phyloP scores from a whole-genome alignment of 2,329 filamentous ascomycete genomes.

The Fusarium sp. region DNA sequence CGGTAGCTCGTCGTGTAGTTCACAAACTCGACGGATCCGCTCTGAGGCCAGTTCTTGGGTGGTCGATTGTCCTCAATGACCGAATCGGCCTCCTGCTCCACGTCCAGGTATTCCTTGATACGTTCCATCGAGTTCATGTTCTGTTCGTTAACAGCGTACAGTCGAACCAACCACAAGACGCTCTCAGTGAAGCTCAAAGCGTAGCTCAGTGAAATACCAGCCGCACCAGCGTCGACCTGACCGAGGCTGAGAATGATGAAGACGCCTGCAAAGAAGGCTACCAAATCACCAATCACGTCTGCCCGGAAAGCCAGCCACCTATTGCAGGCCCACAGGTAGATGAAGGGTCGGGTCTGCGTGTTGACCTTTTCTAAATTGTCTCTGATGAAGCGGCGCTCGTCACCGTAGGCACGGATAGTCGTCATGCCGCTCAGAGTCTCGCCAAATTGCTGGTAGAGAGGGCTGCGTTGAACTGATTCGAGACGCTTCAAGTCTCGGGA shows the following conservation, averaged over 20 bases:
- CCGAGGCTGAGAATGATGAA: constrained; percentile 90
- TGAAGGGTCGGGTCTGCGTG: constrained; percentile 90
- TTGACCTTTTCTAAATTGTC: constrained; percentile 93
- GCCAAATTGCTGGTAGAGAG: constrained; percentile 97
- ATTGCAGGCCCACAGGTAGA: constrained; percentile 96
- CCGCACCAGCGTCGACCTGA: constrained; percentile 87
- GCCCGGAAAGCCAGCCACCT: constrained; percentile 96
- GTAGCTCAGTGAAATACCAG: constrained; percentile 94
- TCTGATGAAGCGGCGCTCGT: constrained; percentile 91
- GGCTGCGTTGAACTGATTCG: constrained; percentile 93
- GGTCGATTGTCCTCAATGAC: constrained; percentile 85
- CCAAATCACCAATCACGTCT: constrained; percentile 89
- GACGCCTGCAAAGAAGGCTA: constrained; percentile 91
- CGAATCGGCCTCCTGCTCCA: constrained; percentile 89
- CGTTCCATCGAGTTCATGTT: constrained; percentile 99
- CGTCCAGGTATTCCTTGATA: constrained; percentile 95
- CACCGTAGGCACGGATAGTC: constrained; percentile 95
- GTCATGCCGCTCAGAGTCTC: constrained; percentile 95
- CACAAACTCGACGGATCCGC: constrained; percentile 88
- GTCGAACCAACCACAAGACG: constrained; percentile 92
- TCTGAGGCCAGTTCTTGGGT: constrained; percentile 82
- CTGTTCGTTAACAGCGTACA: constrained; percentile 96
- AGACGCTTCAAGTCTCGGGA: constrained; percentile 96
- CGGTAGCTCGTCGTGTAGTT: constrained; percentile 92
- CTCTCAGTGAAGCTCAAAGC: constrained; percentile 98